Conservation (phyloP, 306 rosid genomes). For the Gastrolobium villosum region DNA sequence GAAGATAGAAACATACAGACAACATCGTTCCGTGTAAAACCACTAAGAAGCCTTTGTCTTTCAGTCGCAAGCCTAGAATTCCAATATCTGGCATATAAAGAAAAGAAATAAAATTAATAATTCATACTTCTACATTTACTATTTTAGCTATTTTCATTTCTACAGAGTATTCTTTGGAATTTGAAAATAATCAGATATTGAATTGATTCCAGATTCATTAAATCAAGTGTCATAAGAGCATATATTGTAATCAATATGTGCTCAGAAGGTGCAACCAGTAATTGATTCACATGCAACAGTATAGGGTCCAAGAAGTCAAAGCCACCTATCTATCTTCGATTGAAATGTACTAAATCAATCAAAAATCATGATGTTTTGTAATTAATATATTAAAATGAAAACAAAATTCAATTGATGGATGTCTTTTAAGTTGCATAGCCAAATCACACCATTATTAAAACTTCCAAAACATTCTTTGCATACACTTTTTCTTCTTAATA, state of each 20-base stretch:
- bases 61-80: constrained; percentile 94
- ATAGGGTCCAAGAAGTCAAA: constrained; percentile 19
- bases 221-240: constrained; percentile 15
- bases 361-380: not conserved
- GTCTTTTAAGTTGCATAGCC: no score
- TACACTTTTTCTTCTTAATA: not conserved
- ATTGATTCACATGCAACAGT: constrained; percentile 31
- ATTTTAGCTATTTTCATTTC: constrained; percentile 21
- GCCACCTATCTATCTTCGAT: constrained; percentile 31
- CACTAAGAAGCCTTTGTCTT: constrained; percentile 81
- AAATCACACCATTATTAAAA: not conserved
- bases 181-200: not conserved
- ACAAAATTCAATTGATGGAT: not conserved
- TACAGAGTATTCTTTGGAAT: constrained; percentile 7
- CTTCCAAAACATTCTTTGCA: not conserved
- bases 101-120: constrained; percentile 38
- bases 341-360: constrained; percentile 9
- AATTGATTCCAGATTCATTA: constrained; percentile 36
- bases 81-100: constrained; percentile 83
- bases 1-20: constrained; percentile 71
- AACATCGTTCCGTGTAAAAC: constrained; percentile 77
- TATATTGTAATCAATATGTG: constrained; percentile 20
- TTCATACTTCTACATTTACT: constrained; percentile 12
- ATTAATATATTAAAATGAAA: not conserved
- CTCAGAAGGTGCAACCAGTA: not conserved